phyloP scores from a whole-genome alignment of 192 early-diverging fungal species.

The Podila epicladia region DNA sequence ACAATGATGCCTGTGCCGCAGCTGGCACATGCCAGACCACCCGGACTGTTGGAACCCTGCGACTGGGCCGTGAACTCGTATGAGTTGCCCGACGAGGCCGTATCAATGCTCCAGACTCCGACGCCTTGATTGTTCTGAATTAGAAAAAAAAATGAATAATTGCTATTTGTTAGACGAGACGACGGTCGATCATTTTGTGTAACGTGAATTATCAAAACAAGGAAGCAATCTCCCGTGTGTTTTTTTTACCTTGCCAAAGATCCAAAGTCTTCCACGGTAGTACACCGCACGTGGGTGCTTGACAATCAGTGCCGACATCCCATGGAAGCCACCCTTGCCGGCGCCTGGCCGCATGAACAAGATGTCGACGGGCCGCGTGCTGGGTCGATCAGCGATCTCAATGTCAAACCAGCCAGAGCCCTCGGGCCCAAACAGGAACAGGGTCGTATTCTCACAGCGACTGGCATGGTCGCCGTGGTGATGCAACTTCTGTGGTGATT shows the following conservation, averaged over 20 bases:
- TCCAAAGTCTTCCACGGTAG: conserved; percentile 30
- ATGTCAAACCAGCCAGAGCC: conserved; percentile 49
- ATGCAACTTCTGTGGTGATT: conserved; percentile 32
- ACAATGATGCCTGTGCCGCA: conserved; percentile 42
- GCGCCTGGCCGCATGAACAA: conserved; percentile 1
- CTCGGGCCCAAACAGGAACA: conserved; percentile 34
- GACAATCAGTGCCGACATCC: not conserved
- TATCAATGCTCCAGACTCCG: conserved; percentile 38
- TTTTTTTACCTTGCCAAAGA: conserved; percentile 45
- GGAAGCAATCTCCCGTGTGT: too few relatives aligned
- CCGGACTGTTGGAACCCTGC: conserved; percentile 24
- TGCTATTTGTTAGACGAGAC: too few relatives aligned
- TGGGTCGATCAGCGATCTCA: conserved; percentile 33
- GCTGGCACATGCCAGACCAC: conserved; percentile 29
- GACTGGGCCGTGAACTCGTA: conserved; percentile 19
- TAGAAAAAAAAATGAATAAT: too few relatives aligned
- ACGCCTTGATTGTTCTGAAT: conserved; percentile 28
- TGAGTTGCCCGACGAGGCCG: not conserved
- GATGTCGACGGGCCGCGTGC: conserved; percentile 25
- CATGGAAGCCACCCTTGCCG: conserved; percentile 21
- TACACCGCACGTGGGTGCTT: conserved; percentile 22
- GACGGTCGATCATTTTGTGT: not conserved
- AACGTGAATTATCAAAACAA: too few relatives aligned
- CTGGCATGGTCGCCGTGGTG: conserved; percentile 33
- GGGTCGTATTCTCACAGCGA: conserved; percentile 35